phyloP scores from a whole-genome alignment of 2,329 filamentous ascomycete species.

The Beauveria sp. region DNA sequence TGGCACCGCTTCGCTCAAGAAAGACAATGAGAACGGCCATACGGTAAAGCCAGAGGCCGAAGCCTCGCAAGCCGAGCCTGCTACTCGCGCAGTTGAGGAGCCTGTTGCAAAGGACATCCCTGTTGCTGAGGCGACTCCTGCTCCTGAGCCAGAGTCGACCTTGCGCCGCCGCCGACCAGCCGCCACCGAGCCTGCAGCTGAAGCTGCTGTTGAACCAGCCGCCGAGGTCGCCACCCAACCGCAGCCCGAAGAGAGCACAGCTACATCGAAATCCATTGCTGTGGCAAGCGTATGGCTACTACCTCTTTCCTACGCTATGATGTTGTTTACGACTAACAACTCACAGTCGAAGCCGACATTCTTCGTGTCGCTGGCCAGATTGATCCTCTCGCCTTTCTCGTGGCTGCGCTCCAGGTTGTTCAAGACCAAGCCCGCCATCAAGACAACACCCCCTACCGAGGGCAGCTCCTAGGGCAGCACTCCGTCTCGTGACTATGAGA shows the following conservation, averaged over 20 bases:
- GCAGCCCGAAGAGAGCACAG: not conserved
- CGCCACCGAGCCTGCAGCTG: not conserved
- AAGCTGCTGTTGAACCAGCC: not conserved
- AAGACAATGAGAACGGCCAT: not conserved
- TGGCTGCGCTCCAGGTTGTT: slow-evolving; percentile 11
- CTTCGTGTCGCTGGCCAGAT: slow-evolving; percentile 3
- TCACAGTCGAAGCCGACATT: slow-evolving; percentile 9
- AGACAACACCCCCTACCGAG: not conserved
- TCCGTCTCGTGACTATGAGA: slow-evolving; percentile 7
- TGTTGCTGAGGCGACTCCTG: not conserved
- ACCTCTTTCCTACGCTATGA: not conserved
- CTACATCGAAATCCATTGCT: not conserved
- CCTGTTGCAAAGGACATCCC: not conserved
- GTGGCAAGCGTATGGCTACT: not conserved
- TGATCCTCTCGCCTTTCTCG: slow-evolving; percentile 10
- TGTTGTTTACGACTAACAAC: not conserved
- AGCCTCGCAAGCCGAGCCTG: not conserved
- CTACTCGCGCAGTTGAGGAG: not conserved
- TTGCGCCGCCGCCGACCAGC: too few species aligned
- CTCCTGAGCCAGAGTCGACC: not conserved
- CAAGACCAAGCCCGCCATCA: slow-evolving; percentile 1
- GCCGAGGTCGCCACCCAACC: not conserved
- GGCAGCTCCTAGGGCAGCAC: slow-evolving; percentile 6
- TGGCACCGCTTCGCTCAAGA: not conserved
- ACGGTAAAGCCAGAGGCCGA: not conserved